Conservation (phyloP, 2,329 filamentous ascomycete species). For the Colletotrichum musae region DNA sequence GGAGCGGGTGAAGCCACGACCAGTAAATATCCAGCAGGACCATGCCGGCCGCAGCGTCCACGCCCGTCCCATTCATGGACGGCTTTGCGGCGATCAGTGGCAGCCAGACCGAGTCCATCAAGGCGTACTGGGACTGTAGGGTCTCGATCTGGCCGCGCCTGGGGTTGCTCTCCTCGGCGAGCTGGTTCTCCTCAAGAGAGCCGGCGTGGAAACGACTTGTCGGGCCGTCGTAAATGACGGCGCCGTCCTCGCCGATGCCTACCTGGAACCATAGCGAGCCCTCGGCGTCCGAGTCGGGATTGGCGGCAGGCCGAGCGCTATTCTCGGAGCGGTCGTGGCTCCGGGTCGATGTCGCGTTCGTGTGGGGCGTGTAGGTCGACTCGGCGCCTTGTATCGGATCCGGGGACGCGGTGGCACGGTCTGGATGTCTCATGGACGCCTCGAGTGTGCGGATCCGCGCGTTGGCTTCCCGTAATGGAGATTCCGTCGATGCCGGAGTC, state of each 20-base stretch:
- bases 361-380: background rate
- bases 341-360: background rate
- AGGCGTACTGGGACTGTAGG: conserved; percentile 33
- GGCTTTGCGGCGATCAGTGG: conserved; percentile 36
- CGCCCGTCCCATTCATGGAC: conserved; percentile 38
- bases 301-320: background rate
- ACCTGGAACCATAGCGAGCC: conserved; percentile 43
- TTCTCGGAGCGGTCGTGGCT: background rate
- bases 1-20: conserved; percentile 44
- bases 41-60: conserved; percentile 36
- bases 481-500: background rate
- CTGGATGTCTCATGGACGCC: conserved; percentile 16
- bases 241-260: conserved; percentile 43
- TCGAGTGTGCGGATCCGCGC: conserved; percentile 27
- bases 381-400: background rate
- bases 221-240: conserved; percentile 44
- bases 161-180: conserved; percentile 7
- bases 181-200: conserved; percentile 19
- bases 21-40: conserved; percentile 44
- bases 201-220: conserved; percentile 45
- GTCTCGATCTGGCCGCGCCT: conserved; percentile 9
- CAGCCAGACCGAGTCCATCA: conserved; percentile 40
- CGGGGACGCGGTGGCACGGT: background rate
- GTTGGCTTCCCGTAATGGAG: conserved; percentile 30
- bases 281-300: background rate